phyloP scores from a whole-genome alignment of 2,329 filamentous ascomycete species.

The Cladophialophora carrionii region DNA sequence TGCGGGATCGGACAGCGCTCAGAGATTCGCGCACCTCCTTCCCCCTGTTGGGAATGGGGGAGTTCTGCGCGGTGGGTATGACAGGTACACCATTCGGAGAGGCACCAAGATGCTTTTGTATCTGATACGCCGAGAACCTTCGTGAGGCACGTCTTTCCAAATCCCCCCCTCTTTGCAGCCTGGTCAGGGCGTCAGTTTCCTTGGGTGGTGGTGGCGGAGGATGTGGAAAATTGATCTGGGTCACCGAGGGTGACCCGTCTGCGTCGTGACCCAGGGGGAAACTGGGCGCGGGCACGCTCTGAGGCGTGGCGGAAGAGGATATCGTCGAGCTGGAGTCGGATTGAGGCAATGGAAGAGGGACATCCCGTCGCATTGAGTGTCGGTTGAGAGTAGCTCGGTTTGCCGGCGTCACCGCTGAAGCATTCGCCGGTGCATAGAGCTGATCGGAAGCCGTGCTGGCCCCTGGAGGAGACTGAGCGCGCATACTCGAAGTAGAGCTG shows the following conservation, averaged over 20 bases:
- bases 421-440: slow-evolving; percentile 9
- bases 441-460: slow-evolving; percentile 7
- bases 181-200: slow-evolving; percentile 85
- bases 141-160: slow-evolving; percentile 89
- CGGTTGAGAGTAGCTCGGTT: slow-evolving; percentile 22
- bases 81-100: slow-evolving; percentile 82
- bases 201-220: slow-evolving; percentile 80
- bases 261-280: slow-evolving; percentile 73
- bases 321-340: slow-evolving; percentile 57
- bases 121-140: slow-evolving; percentile 94
- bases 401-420: slow-evolving; percentile 7
- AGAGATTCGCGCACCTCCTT: slow-evolving; percentile 83
- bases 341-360: slow-evolving; percentile 26
- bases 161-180: slow-evolving; percentile 87
- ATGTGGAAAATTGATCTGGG: slow-evolving; percentile 63
- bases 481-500: slow-evolving; percentile 25
- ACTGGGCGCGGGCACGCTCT: slow-evolving; percentile 75
- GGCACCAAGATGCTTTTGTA: slow-evolving; percentile 86
- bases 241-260: slow-evolving; percentile 43
- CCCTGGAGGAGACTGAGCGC: slow-evolving; percentile 24
- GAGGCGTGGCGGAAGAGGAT: slow-evolving; percentile 75
- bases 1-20: slow-evolving; percentile 67
- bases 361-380: slow-evolving; percentile 29
- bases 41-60: slow-evolving; percentile 81
- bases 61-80: slow-evolving; percentile 70